A percentile compares a stretch with the other conserved stretches of the same genome.
Conservation (phyloP, 345 rosid species). For the Draba incana region DNA sequence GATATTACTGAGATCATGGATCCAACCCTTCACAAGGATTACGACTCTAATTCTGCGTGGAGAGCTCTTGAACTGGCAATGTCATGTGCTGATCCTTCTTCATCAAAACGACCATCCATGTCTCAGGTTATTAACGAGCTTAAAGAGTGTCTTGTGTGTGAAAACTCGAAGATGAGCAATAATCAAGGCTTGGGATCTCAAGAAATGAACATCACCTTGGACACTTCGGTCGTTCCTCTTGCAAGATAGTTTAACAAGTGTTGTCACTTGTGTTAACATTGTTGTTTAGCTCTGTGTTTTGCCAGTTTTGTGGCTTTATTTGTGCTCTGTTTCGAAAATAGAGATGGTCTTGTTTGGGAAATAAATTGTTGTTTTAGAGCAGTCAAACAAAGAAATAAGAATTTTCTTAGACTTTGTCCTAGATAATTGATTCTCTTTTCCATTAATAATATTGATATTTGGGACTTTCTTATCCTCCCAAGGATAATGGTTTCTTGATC, state of each 20-base stretch:
- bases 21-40: neutral
- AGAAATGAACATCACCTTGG: neutral
- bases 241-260: neutral
- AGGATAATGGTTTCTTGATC: neutral
- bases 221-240: neutral
- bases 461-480: too few relatives aligned
- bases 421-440: too few relatives aligned
- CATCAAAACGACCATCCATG: conserved; percentile 19
- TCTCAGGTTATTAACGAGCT: neutral
- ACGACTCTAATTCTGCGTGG: conserved; percentile 9
- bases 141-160: conserved; percentile 13
- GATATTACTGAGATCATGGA: conserved; percentile 11
- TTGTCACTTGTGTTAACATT: neutral
- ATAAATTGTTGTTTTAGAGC: too few relatives aligned
- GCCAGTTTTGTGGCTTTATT: too few relatives aligned
- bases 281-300: too few relatives aligned
- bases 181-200: neutral
- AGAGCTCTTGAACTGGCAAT: conserved; percentile 28
- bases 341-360: too few relatives aligned
- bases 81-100: neutral
- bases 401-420: too few relatives aligned
- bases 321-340: too few relatives aligned
- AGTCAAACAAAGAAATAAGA: too few relatives aligned
- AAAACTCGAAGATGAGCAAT: neutral
- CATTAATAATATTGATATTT: neutral